These are phyloP conservation scores for Ascosphaera apis DNA, from an alignment of 2,329 filamentous ascomycete genomes.

Conservation along the genomic window DNA sequence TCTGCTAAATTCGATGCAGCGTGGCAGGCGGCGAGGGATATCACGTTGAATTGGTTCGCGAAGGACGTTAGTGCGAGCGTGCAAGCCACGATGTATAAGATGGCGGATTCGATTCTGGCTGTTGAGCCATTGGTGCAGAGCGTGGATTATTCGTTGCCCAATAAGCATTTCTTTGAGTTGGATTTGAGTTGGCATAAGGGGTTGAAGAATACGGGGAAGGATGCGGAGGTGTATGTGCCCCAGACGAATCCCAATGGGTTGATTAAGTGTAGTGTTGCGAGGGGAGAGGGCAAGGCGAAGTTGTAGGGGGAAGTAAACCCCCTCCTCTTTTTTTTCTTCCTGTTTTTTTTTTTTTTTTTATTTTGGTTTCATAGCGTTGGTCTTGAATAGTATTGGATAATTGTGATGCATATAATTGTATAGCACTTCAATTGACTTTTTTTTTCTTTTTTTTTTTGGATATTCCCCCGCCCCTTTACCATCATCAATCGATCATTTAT, in stretches of 20 bases:
- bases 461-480: no score
- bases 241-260: constrained; percentile 85
- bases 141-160: constrained; percentile 69
- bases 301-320: constrained; percentile 4
- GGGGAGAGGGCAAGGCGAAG: constrained; percentile 7
- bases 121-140: constrained; percentile 46
- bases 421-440: no score
- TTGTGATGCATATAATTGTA: no score
- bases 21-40: constrained; percentile 52
- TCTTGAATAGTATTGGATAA: no score
- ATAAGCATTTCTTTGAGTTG: constrained; percentile 98
- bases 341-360: no score
- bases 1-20: constrained; percentile 52
- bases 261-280: constrained; percentile 67
- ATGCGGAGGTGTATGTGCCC: constrained; percentile 87
- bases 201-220: constrained; percentile 79
- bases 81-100: constrained; percentile 98
- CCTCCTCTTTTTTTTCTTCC: no score
- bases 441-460: no score
- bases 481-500: no score
- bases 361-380: no score
- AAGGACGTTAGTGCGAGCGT: constrained; percentile 79
- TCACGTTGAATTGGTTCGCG: constrained; percentile 82
- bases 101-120: constrained; percentile 68
- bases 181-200: constrained; percentile 95